Evolutionary conservation across 1,139 yeast species (phyloP).

Genomic region (Scheffersomyces insectosa): DNA sequence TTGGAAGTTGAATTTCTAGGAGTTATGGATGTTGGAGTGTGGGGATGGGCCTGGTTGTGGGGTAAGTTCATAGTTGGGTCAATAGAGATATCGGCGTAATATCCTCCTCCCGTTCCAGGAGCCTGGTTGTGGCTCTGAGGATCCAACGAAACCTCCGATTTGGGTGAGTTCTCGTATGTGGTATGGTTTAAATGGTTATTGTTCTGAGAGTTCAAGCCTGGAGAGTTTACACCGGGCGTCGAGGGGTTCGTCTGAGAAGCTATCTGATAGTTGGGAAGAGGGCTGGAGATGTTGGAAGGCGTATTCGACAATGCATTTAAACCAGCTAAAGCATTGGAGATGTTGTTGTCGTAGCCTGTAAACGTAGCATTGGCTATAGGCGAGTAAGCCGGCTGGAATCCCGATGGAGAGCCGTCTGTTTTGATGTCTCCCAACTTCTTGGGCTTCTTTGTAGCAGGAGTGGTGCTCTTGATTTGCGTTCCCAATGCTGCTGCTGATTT

Average conservation of each 20-base stretch:
- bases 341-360: conserved; percentile 46
- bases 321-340: conserved; percentile 48
- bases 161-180: conserved; percentile 32
- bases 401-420: conserved; percentile 14
- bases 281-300: conserved; percentile 36
- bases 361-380: conserved; percentile 41
- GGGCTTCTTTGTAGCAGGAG: conserved; percentile 18
- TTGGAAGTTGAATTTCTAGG: conserved; percentile 39
- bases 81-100: conserved; percentile 46
- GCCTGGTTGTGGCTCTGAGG: conserved; percentile 35
- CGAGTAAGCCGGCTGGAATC: conserved; percentile 35
- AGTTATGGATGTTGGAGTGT: conserved; percentile 31
- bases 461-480: conserved; percentile 11
- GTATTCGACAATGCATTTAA: conserved; percentile 45
- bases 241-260: conserved; percentile 19
- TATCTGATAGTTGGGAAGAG: conserved; percentile 21
- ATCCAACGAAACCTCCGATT: conserved; percentile 32
- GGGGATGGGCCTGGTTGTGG: conserved; percentile 45
- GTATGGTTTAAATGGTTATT: conserved; percentile 16
- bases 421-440: conserved; percentile 21
- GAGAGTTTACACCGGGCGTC: conserved; percentile 25
- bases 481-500: conserved; percentile 37
- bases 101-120: conserved; percentile 43
- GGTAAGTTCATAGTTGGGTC: conserved; percentile 53
- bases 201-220: conserved; percentile 13